phyloP scores from a whole-genome alignment of 176 grass and related monocot genomes.

The Metroxylon sagu region DNA sequence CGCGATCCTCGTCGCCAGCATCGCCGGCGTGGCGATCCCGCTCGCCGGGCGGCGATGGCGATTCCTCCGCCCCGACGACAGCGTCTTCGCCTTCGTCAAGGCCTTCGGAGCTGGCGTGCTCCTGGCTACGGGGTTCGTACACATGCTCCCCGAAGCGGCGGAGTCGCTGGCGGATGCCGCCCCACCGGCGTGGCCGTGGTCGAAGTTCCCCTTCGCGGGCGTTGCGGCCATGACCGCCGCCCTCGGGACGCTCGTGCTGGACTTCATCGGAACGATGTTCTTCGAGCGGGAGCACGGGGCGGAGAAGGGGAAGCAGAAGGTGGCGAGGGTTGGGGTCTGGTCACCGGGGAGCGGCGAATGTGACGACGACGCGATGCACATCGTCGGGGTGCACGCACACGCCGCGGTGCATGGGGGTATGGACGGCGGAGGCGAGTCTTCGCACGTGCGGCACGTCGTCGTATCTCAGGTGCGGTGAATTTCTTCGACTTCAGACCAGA shows the following conservation, averaged over 20 bases:
- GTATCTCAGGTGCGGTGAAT: no score
- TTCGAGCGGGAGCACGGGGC: constrained; percentile 52
- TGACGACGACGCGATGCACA: no score
- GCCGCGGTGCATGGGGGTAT: no score
- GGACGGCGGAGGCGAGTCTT: no score
- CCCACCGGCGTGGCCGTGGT: constrained; percentile 40
- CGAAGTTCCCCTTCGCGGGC: constrained; percentile 55
- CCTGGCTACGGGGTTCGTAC: constrained; percentile 79
- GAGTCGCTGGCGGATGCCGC: constrained; percentile 42
- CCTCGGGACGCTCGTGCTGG: constrained; percentile 62
- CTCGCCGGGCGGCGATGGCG: constrained; percentile 47
- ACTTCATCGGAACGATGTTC: constrained; percentile 57
- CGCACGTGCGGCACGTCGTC: no score
- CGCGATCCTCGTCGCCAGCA: constrained; percentile 40
- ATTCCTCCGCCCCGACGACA: constrained; percentile 39
- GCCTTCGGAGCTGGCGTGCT: constrained; percentile 74
- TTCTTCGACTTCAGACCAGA: no score
- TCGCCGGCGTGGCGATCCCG: constrained; percentile 45
- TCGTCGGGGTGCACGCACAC: no score
- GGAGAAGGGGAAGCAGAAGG: constrained; percentile 5
- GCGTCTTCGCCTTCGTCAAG: constrained; percentile 38
- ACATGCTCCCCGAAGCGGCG: constrained; percentile 65
- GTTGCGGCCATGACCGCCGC: constrained; percentile 79
- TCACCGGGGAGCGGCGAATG: no score
- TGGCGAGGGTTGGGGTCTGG: no score